A percentile compares a stretch with the other conserved stretches of the same genome.
These are phyloP conservation scores for Solanum raphanifolium DNA, from an alignment of 257 asterid genomes.

Conservation along the genomic window DNA sequence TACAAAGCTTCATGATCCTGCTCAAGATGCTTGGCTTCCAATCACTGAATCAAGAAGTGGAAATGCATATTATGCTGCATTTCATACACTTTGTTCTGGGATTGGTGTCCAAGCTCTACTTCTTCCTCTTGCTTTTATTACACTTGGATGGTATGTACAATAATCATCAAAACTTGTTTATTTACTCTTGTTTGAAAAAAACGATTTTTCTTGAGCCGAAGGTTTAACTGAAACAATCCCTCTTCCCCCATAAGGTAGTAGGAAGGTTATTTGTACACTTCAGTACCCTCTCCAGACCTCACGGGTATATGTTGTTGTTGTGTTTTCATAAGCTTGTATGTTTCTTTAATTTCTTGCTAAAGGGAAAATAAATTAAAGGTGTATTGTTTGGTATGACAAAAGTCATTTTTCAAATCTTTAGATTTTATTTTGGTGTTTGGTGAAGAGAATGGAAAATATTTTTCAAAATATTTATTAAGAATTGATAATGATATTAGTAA, in stretches of 20 bases:
- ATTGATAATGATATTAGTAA: background rate
- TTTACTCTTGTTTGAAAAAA: background rate
- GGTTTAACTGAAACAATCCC: background rate
- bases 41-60: slow-evolving; percentile 86
- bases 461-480: background rate
- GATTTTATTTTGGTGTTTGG: background rate
- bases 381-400: background rate
- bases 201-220: background rate
- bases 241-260: background rate
- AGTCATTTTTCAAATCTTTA: background rate
- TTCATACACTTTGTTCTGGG: slow-evolving; percentile 74
- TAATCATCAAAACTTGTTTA: background rate
- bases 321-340: background rate
- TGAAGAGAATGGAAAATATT: background rate
- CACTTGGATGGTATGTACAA: slow-evolving; percentile 53
- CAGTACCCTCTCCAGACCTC: background rate
- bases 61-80: slow-evolving; percentile 72
- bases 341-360: background rate
- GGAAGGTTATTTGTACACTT: background rate
- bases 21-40: slow-evolving; percentile 80
- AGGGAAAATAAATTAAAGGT: background rate
- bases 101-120: slow-evolving; percentile 73
- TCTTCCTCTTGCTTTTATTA: slow-evolving; percentile 64
- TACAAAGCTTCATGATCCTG: slow-evolving; percentile 46
- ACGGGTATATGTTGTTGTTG: background rate